Percentiles rank a stretch among this genome's conserved stretches.
phyloP scores from a whole-genome alignment of 306 rosid genomes.

The Dryas alaskensis region DNA sequence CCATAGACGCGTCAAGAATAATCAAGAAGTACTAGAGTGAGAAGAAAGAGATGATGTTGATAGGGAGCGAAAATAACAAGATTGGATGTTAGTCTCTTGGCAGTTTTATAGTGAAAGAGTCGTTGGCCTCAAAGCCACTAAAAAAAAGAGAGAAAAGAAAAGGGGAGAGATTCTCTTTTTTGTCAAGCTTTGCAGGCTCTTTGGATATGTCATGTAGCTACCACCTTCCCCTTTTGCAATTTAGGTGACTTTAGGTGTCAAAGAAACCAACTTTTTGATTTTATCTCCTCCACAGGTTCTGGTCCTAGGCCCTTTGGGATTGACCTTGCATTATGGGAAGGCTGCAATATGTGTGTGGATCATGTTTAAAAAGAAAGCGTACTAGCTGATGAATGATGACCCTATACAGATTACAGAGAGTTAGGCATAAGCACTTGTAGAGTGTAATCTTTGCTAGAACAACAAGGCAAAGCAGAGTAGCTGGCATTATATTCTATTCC shows the following conservation, averaged over 20 bases:
- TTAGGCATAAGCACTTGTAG: neutral
- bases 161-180: slow-evolving; percentile 45
- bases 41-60: neutral
- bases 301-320: neutral
- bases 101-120: slow-evolving; percentile 30
- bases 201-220: slow-evolving; percentile 42
- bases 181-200: slow-evolving; percentile 36
- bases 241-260: neutral
- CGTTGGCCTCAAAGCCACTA: slow-evolving; percentile 52
- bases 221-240: neutral
- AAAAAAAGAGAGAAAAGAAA: slow-evolving; percentile 19
- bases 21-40: slow-evolving; percentile 10
- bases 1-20: slow-evolving; percentile 38
- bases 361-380: neutral
- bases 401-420: neutral
- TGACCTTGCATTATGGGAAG: slow-evolving; percentile 14
- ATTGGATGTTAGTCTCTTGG: slow-evolving; percentile 33
- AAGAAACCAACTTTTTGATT: neutral
- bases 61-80: slow-evolving; percentile 36
- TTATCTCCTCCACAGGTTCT: slow-evolving; percentile 7
- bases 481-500: slow-evolving; percentile 13
- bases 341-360: neutral
- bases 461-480: neutral
- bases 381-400: slow-evolving; percentile 1
- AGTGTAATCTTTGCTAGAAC: neutral